Base-by-base conservation (phyloP, 768 basidiomycete species). In the Cystofilobasidium macerans region DNA sequence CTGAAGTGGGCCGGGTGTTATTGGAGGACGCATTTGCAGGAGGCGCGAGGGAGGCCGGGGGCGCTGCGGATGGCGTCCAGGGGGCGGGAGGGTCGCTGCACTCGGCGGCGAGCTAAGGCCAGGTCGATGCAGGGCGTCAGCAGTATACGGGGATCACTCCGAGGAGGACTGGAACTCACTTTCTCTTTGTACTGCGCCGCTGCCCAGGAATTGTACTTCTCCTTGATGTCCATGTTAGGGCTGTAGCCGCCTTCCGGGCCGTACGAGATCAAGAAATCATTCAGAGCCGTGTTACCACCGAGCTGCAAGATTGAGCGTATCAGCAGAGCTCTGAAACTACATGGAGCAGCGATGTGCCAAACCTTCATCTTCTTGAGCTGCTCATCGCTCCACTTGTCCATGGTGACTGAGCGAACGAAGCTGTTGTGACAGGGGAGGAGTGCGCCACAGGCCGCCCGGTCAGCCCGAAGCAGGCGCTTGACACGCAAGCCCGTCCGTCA, bases 381-480 rank as follows among this genome's bases (percentile, higher is more conserved):
- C 67, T 93, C 89, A 42, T 85, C 82, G 70, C 88, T 86, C 90
- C 92, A 95, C 70, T 90, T 87, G 77, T 95, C 93, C 93, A 95
- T 97, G 62, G 91, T 91, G 69, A 92, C 84, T 47, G 88, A 90
- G 74, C 92, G 82, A 63, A 94, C 89, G 76, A 92, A 94, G 75
- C 60, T 61, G 45, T 2, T 14, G 13, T n/a, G 40, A 20, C 16
- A 48, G 40, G 51, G 14, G 87, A 89, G 77, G 42, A 42, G 51
- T 30, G 28, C 51, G 51, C 51, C n/a, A n/a, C n/a, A n/a, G n/a
- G n/a, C n/a, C n/a, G n/a, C n/a, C n/a, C n/a, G n/a, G n/a, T n/a
- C n/a, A n/a, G n/a, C n/a, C n/a, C n/a, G n/a, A n/a, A n/a, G n/a
- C n/a, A n/a, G n/a, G n/a, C n/a, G n/a, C n/a, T n/a, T n/a, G n/a